Percentiles rank a stretch among this genome's conserved stretches.
phyloP scores from a whole-genome alignment of 2,329 filamentous ascomycete genomes.

The Alternaria metachromatica region DNA sequence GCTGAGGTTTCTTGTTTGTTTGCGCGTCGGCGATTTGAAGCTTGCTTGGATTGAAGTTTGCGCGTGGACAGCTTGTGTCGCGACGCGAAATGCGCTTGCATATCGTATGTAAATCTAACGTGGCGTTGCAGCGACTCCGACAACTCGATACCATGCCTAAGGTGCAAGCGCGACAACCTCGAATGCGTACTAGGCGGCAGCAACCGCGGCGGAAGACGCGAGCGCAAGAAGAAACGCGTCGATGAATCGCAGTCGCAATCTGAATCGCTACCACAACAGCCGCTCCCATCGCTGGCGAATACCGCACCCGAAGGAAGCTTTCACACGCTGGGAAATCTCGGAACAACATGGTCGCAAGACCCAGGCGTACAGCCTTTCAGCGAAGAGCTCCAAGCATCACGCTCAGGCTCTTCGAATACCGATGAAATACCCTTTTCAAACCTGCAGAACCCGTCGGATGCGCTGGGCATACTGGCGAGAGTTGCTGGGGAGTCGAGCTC shows the following conservation, averaged over 20 bases:
- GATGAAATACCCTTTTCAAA: slow-evolving; percentile 51
- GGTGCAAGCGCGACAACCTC: slow-evolving; percentile 64
- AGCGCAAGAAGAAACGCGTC: slow-evolving; percentile 57
- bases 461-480: slow-evolving; percentile 56
- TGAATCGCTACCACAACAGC: slow-evolving; percentile 10
- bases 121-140: slow-evolving; percentile 51
- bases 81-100: not conserved
- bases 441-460: slow-evolving; percentile 58
- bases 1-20: slow-evolving; percentile 13
- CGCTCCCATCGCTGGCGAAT: slow-evolving; percentile 33
- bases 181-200: slow-evolving; percentile 66
- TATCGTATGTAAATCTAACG: not conserved
- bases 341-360: slow-evolving; percentile 46
- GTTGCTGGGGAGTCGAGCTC: slow-evolving; percentile 52
- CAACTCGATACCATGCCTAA: slow-evolving; percentile 61
- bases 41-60: not conserved
- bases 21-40: slow-evolving; percentile 1
- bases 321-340: slow-evolving; percentile 46
- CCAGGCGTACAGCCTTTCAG: slow-evolving; percentile 22
- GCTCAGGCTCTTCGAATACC: slow-evolving; percentile 40
- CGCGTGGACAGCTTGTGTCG: not conserved
- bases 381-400: slow-evolving; percentile 32
- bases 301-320: slow-evolving; percentile 45
- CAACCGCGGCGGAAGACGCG: slow-evolving; percentile 65
- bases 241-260: slow-evolving; percentile 16